Evolutionary conservation across 2,329 filamentous ascomycete genomes (phyloP), one percentile per base, ranked within the genome.

Genomic region (Aspergillus puulaauensis): DNA sequence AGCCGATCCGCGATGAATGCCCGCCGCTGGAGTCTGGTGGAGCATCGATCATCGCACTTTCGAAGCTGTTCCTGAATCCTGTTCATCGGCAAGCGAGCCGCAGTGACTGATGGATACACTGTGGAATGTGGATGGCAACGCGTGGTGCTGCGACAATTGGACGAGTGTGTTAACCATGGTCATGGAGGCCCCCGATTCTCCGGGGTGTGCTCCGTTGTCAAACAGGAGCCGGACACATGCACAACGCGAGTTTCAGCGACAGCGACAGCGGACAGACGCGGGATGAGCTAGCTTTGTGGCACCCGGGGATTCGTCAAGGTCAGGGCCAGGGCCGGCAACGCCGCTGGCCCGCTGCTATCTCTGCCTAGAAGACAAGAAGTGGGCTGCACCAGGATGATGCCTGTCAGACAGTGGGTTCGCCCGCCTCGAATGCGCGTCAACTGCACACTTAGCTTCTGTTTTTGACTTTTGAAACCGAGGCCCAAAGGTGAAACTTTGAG

Each of bases 1-100:
- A 37, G 35, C 35, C 15, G 35, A 53, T 54, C 50, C 50, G 54
- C 58, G 33, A 40, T 19, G 41, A 46, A 46, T 43, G 33, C 47
- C 50, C 27, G 27, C 40, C 33, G 14, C 52, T 24, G 23, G 50
- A 54, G 47, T 45, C 45, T 52, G 50, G 27, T 48, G 27, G 56
- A 55, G 48, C 51, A 52, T 44, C 31, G 54, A 33, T 52, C 46
- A 40, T 54, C 27, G 43, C 37, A 46, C 37, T 8, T 21, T 31
- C 17, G 17, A 52, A 37, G 41, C 17, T 21, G 40, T 43, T 37
- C 48, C 37, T 41, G 46, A 43, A n/a, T 21, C 35, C 54, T 52
- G 47, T 49, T 31, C 19, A 52, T 47, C 31, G 17, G 40, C 47
- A 15, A 56, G 23, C 21, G 37, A 39, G 48, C 52, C 46, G 37